A percentile compares a stretch with the other conserved stretches of the same genome.
Evolutionary conservation across 108 stramenopile genomes (phyloP).

Genomic region (Skeletonema costatum): DNA sequence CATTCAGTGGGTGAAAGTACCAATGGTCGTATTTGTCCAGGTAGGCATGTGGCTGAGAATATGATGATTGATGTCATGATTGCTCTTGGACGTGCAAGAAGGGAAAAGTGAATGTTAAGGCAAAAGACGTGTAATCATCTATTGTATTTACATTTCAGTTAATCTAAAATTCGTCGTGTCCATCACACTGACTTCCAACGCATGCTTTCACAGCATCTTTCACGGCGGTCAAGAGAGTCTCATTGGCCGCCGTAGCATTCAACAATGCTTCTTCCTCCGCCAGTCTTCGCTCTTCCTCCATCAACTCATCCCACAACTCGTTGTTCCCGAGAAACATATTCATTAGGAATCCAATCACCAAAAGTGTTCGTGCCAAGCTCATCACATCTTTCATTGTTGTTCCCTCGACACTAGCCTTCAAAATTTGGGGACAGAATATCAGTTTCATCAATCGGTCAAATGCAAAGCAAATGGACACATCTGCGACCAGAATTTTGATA

Average conservation of each 20-base stretch:
- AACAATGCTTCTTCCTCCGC: conserved; percentile 38
- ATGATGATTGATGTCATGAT: too few species aligned
- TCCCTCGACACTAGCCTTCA: conserved; percentile 90
- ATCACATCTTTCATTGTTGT: conserved; percentile 89
- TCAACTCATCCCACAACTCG: conserved; percentile 78
- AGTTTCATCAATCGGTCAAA: conserved; percentile 94
- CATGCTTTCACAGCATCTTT: background rate
- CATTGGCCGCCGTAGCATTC: conserved; percentile 12
- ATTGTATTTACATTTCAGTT: background rate
- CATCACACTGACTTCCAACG: background rate
- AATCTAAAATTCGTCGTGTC: background rate
- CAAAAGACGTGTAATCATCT: too few species aligned
- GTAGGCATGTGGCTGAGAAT: too few species aligned
- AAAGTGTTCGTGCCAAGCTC: conserved; percentile 64
- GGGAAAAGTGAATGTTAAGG: too few species aligned
- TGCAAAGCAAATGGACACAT: conserved; percentile 81
- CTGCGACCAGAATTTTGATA: conserved; percentile 74
- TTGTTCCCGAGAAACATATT: conserved; percentile 83
- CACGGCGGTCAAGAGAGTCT: background rate
- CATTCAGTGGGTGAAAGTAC: too few species aligned
- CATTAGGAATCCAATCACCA: conserved; percentile 78
- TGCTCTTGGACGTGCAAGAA: too few species aligned
- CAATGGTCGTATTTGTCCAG: too few species aligned
- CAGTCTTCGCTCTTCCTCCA: conserved; percentile 71
- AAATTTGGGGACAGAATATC: conserved; percentile 89